These are phyloP conservation scores for Sporothrix protearum DNA, from an alignment of 2,329 filamentous ascomycete genomes.

Conservation along the genomic window DNA sequence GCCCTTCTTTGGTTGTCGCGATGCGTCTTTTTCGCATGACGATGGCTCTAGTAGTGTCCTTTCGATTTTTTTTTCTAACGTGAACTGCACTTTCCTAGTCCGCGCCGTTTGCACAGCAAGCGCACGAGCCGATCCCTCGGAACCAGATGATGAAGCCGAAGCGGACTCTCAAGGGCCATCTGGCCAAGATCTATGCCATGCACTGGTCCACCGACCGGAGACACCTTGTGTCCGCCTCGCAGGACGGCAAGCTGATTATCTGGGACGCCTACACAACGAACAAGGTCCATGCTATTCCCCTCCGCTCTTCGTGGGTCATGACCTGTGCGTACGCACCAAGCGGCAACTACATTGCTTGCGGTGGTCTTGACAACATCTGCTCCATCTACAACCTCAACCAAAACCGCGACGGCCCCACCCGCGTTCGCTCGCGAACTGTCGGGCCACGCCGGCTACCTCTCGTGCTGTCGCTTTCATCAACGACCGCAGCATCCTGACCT, in stretches of 20 bases:
- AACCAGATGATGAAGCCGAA: constrained; percentile 95
- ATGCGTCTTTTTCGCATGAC: not conserved
- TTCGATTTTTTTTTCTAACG: constrained; percentile 27
- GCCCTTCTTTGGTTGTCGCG: not conserved
- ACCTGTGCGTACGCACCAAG: constrained; percentile 98
- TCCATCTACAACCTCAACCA: constrained; percentile 99
- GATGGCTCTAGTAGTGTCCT: constrained; percentile 11
- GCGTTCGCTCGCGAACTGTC: constrained; percentile 95
- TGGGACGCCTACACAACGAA: constrained; percentile 99
- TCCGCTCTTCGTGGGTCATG: constrained; percentile 99
- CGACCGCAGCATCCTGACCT: constrained; percentile 94
- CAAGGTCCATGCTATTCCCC: constrained; percentile 97
- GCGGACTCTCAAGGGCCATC: constrained; percentile 92
- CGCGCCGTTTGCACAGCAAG: constrained; percentile 90
- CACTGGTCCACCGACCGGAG: constrained; percentile 99
- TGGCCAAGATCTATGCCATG: constrained; percentile 99
- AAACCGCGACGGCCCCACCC: constrained; percentile 88
- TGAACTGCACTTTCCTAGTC: constrained; percentile 51
- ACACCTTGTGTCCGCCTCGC: constrained; percentile 94
- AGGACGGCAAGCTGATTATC: constrained; percentile 99
- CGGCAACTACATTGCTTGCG: constrained; percentile 97
- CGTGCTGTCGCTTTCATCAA: constrained; percentile 99
- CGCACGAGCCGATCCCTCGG: constrained; percentile 86
- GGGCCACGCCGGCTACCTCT: constrained; percentile 94
- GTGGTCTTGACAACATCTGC: constrained; percentile 98